Evolutionary conservation across 306 rosid genomes (phyloP).

Genomic region (Potentilla sterilis): DNA sequence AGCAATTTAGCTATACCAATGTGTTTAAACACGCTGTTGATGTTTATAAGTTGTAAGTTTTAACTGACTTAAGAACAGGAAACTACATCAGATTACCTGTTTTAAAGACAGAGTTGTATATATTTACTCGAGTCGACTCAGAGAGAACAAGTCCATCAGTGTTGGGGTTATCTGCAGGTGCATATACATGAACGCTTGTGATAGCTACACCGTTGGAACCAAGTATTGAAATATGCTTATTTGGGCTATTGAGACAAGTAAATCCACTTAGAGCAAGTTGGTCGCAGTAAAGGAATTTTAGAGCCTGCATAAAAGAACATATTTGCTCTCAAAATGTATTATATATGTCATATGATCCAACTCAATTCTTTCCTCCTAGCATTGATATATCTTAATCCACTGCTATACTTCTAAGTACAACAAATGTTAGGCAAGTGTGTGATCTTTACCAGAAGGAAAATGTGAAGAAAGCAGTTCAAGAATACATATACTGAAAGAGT

Average conservation of each 20-base stretch:
- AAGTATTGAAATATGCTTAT: constrained; percentile 4
- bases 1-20: background rate
- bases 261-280: background rate
- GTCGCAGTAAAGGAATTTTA: background rate
- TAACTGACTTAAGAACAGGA: background rate
- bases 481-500: background rate
- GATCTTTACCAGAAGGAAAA: background rate
- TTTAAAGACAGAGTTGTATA: background rate
- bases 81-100: constrained; percentile 2
- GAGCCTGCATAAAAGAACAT: background rate
- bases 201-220: background rate
- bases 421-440: background rate
- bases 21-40: background rate
- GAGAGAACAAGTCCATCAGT: constrained; percentile 27
- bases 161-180: constrained; percentile 24
- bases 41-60: background rate
- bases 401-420: no score
- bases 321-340: background rate
- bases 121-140: background rate
- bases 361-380: no score
- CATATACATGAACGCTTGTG: constrained; percentile 1
- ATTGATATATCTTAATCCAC: no score
- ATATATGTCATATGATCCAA: no score
- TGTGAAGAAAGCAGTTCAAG: background rate
- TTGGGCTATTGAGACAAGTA: constrained; percentile 12